phyloP scores from a whole-genome alignment of 1,284 basidiomycete species.

The Rhizoctonia solani region DNA sequence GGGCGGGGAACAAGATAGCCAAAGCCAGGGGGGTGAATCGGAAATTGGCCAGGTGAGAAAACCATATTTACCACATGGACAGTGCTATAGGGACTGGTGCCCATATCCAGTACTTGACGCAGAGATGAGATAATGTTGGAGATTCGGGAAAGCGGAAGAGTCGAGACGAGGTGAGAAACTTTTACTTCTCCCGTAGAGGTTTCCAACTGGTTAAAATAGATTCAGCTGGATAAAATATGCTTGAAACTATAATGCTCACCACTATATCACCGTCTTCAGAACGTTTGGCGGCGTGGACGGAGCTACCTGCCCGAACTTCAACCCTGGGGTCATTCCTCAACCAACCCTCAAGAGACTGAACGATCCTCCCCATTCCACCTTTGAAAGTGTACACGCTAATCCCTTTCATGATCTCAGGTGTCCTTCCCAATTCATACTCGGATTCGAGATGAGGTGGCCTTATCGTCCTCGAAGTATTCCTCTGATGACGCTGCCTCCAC shows the following conservation, averaged over 20 bases:
- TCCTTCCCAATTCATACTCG: conserved; percentile 57
- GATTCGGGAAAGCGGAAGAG: conserved; percentile 74
- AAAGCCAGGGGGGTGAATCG: conserved; percentile 81
- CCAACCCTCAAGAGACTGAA: conserved; percentile 57
- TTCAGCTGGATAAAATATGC: neutral
- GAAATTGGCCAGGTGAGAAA: conserved; percentile 56
- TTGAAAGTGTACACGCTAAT: conserved; percentile 79
- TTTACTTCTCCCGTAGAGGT: conserved; percentile 50
- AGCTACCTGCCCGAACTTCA: conserved; percentile 55
- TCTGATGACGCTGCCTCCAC: conserved; percentile 68
- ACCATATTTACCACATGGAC: conserved; percentile 76
- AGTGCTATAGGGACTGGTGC: conserved; percentile 60
- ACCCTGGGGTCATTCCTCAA: conserved; percentile 62
- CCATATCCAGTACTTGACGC: conserved; percentile 35
- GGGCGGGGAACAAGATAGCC: conserved; percentile 92
- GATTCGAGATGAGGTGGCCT: conserved; percentile 42
- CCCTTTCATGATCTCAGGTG: conserved; percentile 58
- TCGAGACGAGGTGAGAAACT: conserved; percentile 64
- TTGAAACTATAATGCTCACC: neutral
- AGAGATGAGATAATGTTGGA: conserved; percentile 53
- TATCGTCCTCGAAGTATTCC: conserved; percentile 56
- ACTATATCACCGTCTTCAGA: conserved; percentile 40
- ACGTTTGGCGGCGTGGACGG: conserved; percentile 48
- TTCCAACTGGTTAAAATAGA: conserved; percentile 48
- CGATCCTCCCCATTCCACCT: conserved; percentile 76